phyloP scores from a whole-genome alignment of 2,329 filamentous ascomycete species.

The Phialemonium atrogriseum region DNA sequence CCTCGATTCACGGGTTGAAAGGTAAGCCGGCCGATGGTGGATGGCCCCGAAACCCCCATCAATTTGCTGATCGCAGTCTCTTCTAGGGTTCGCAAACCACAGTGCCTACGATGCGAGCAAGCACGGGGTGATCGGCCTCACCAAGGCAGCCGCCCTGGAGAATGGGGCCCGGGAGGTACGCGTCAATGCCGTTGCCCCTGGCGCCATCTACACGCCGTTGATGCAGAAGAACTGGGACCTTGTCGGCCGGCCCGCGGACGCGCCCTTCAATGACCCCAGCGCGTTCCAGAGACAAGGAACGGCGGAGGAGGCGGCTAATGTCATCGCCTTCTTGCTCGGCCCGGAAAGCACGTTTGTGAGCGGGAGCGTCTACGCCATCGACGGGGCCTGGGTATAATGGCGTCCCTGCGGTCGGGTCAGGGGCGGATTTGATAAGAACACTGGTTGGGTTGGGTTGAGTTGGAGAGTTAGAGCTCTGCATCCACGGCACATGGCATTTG shows the following conservation, averaged over 20 bases:
- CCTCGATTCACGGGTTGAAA: constrained; percentile 40
- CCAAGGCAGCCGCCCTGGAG: constrained; percentile 26
- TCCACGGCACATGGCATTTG: constrained; percentile 2
- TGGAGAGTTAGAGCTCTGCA: too few relatives aligned
- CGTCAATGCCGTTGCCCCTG: constrained; percentile 39
- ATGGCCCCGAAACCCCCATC: too few relatives aligned
- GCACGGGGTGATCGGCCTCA: constrained; percentile 28
- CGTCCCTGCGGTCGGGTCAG: too few relatives aligned
- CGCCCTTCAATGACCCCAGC: constrained; percentile 31
- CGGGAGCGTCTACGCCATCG: constrained; percentile 36
- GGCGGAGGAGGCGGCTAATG: constrained; percentile 35
- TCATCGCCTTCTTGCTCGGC: constrained; percentile 39
- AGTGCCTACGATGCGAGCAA: constrained; percentile 29
- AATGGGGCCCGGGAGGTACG: constrained; percentile 33
- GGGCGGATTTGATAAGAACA: too few relatives aligned
- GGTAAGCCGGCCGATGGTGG: too few relatives aligned
- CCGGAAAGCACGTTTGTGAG: constrained; percentile 38
- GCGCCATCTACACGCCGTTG: constrained; percentile 40
- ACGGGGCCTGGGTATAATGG: constrained; percentile 34
- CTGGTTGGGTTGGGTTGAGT: too few relatives aligned
- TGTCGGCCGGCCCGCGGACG: constrained; percentile 23
- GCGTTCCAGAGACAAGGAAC: constrained; percentile 35
- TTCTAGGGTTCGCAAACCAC: constrained; percentile 28
- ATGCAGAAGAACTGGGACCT: constrained; percentile 34
- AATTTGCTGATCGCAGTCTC: background rate